phyloP scores from a whole-genome alignment of 1,284 basidiomycete genomes.

The Cystobasidiaceae sp. region DNA sequence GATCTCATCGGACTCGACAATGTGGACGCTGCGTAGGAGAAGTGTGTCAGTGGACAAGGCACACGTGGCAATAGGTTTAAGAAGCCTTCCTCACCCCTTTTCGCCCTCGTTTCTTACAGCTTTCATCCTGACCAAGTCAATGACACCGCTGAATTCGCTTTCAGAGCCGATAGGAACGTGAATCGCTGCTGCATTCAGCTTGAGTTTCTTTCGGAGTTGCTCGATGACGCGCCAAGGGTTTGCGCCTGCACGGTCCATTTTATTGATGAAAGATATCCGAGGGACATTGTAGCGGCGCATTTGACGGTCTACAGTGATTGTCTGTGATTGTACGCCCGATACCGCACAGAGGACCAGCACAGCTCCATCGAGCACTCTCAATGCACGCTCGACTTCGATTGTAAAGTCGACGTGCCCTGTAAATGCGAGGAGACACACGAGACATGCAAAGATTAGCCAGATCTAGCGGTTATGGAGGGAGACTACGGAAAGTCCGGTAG shows the following conservation, averaged over 20 bases:
- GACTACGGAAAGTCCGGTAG: no score
- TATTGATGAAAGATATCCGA: slow-evolving; percentile 94
- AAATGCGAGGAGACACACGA: background rate
- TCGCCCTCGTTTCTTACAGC: slow-evolving; percentile 89
- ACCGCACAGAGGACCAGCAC: slow-evolving; percentile 95
- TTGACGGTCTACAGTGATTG: slow-evolving; percentile 97
- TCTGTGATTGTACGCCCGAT: slow-evolving; percentile 95
- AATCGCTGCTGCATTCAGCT: slow-evolving; percentile 88
- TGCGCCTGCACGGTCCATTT: slow-evolving; percentile 97
- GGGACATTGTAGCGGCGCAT: slow-evolving; percentile 97
- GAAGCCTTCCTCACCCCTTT: slow-evolving; percentile 73
- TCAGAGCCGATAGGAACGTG: slow-evolving; percentile 94
- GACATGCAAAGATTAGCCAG: no score
- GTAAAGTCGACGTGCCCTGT: slow-evolving; percentile 98
- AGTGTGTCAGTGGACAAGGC: background rate
- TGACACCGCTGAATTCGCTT: slow-evolving; percentile 78
- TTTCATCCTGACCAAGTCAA: slow-evolving; percentile 93
- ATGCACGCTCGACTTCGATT: slow-evolving; percentile 95
- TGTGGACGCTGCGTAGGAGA: slow-evolving; percentile 56
- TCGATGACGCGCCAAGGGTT: slow-evolving; percentile 94
- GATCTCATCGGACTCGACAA: slow-evolving; percentile 84
- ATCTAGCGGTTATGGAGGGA: background rate
- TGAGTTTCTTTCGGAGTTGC: slow-evolving; percentile 87
- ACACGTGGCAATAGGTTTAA: background rate
- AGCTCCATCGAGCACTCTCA: slow-evolving; percentile 94